phyloP scores from a whole-genome alignment of 148 eudicot species.

The Silene latifolia region DNA sequence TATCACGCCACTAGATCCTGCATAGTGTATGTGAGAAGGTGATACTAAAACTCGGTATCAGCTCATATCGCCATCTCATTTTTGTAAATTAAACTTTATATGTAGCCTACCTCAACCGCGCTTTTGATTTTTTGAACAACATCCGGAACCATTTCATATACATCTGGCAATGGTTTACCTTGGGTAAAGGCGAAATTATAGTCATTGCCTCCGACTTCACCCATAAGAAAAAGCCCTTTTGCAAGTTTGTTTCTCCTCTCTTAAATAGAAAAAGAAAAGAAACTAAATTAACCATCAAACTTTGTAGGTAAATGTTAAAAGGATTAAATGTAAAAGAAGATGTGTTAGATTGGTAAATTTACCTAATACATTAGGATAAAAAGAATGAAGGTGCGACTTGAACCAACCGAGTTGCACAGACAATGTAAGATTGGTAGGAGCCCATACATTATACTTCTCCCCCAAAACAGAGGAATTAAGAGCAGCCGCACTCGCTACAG shows the following conservation, averaged over 20 bases:
- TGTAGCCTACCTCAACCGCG: conserved; percentile 2
- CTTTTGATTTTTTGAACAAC: conserved; percentile 13
- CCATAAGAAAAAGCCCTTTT: conserved; percentile 17
- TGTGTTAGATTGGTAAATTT: no score
- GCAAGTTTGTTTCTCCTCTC: conserved; percentile 5
- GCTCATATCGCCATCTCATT: no score
- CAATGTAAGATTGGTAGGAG: conserved; percentile 15
- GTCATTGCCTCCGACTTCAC: conserved; percentile 20
- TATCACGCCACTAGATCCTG: no score
- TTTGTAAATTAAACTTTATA: neutral
- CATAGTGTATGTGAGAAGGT: no score
- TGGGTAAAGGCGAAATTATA: conserved; percentile 12
- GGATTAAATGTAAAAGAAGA: no score
- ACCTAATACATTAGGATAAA: conserved; percentile 6
- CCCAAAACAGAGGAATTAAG: neutral
- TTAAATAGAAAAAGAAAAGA: neutral
- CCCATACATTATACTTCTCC: neutral
- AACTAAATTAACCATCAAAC: neutral
- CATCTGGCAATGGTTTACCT: conserved; percentile 7
- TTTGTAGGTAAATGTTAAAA: neutral
- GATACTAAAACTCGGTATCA: no score
- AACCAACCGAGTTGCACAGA: conserved; percentile 21
- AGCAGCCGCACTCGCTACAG: conserved; percentile 11
- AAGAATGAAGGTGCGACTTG: conserved; percentile 9
- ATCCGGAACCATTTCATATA: conserved; percentile 14